These are phyloP conservation scores for Trichoderma sp. DNA, from an alignment of 2,329 filamentous ascomycete species.

Conservation along the genomic window DNA sequence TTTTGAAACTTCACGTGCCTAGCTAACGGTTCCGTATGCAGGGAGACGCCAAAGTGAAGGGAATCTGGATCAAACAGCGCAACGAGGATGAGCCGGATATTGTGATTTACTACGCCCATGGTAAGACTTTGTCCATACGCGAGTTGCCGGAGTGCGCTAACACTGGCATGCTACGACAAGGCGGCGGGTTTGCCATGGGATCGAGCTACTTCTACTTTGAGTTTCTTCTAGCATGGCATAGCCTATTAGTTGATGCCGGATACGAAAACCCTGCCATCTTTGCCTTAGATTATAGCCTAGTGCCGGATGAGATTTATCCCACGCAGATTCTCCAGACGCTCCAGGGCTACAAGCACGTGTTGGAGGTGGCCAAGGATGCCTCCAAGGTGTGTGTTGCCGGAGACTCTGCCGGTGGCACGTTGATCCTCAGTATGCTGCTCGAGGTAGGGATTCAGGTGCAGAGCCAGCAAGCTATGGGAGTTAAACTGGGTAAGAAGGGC, in stretches of 20 bases:
- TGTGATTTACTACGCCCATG: slow-evolving; percentile 79
- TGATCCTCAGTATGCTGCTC: slow-evolving; percentile 70
- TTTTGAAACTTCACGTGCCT: not conserved
- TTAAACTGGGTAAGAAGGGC: slow-evolving; percentile 19
- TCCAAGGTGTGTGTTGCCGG: slow-evolving; percentile 68
- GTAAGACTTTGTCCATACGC: slow-evolving; percentile 39
- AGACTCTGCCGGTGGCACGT: slow-evolving; percentile 74
- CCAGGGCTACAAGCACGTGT: slow-evolving; percentile 67
- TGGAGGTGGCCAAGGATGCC: slow-evolving; percentile 55
- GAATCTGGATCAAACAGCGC: slow-evolving; percentile 67
- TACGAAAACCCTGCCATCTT: slow-evolving; percentile 77
- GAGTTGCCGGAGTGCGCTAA: slow-evolving; percentile 2
- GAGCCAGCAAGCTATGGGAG: slow-evolving; percentile 23
- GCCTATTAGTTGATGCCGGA: slow-evolving; percentile 59
- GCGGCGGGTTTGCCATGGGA: slow-evolving; percentile 81
- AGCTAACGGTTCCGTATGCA: slow-evolving; percentile 18
- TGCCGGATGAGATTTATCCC: slow-evolving; percentile 70
- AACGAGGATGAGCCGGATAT: slow-evolving; percentile 63
- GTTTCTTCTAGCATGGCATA: slow-evolving; percentile 71
- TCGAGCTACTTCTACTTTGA: slow-evolving; percentile 82
- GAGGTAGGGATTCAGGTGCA: slow-evolving; percentile 49
- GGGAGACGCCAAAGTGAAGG: slow-evolving; percentile 48
- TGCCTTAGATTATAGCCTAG: slow-evolving; percentile 75
- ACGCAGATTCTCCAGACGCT: slow-evolving; percentile 68
- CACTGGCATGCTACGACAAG: slow-evolving; percentile 35